Percentiles rank a stretch among this genome's conserved stretches.
phyloP scores from a whole-genome alignment of 257 asterid genomes.

The Solanum gracilifrons region DNA sequence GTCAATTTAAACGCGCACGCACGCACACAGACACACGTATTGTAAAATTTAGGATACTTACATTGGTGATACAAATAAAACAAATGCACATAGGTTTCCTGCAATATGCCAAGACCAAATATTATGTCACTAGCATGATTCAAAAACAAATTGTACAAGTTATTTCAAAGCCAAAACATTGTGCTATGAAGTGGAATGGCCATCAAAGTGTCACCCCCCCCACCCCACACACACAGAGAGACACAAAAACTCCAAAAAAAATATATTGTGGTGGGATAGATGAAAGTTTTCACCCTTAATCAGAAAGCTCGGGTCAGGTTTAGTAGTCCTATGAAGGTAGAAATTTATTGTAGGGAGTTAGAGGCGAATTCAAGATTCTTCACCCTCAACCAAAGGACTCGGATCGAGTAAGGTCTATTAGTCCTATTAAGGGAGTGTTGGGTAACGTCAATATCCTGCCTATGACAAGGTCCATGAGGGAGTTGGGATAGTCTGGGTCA shows the following conservation, averaged over 20 bases:
- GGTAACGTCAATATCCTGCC: background rate
- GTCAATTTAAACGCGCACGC: background rate
- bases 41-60: slow-evolving; percentile 22
- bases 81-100: slow-evolving; percentile 75
- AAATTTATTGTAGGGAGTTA: background rate
- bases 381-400: background rate
- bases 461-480: background rate
- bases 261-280: background rate
- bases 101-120: slow-evolving; percentile 15
- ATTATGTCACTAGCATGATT: background rate
- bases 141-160: background rate
- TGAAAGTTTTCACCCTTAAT: background rate
- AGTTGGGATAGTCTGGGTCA: background rate
- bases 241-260: no score
- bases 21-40: background rate
- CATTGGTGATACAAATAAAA: slow-evolving; percentile 75
- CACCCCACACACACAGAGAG: no score
- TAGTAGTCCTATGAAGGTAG: background rate
- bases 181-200: no score
- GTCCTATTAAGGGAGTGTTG: background rate
- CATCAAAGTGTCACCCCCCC: no score
- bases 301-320: no score
- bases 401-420: background rate
- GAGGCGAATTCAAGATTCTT: background rate
- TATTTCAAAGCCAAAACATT: background rate